Conservation (phyloP, 2,329 filamentous ascomycete genomes). For the Cordyceps pruinosa region DNA sequence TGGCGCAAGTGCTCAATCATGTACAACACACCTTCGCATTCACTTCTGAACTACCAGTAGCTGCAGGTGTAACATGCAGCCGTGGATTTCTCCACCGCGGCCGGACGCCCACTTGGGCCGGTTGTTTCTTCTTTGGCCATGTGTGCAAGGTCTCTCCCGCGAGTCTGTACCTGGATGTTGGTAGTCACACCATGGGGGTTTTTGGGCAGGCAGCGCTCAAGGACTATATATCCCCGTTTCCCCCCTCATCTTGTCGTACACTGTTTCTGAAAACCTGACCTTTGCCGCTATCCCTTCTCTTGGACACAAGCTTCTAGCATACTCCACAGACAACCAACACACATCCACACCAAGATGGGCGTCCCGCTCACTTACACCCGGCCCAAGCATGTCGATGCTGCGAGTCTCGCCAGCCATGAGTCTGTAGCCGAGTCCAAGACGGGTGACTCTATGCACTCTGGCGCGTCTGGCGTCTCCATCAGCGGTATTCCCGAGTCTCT, state of each 20-base stretch:
- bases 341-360: constrained; percentile 16
- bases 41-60: neutral
- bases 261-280: neutral
- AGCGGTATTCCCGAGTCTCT: constrained; percentile 61
- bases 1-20: neutral
- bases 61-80: neutral
- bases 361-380: constrained; percentile 41
- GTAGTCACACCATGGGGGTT: neutral
- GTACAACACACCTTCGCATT: neutral
- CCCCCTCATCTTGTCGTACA: neutral
- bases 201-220: neutral
- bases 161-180: neutral
- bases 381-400: constrained; percentile 35
- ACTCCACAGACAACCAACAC: neutral
- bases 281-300: neutral
- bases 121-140: constrained; percentile 4
- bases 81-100: neutral
- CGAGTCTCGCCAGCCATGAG: constrained; percentile 16
- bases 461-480: constrained; percentile 33
- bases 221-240: neutral
- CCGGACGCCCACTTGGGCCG: neutral
- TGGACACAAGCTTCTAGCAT: neutral
- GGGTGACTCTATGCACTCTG: constrained; percentile 37
- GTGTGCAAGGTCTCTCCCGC: neutral
- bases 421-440: constrained; percentile 25